Base-by-base conservation (phyloP, 2,329 filamentous ascomycete species). In the Ophiostoma pallidulum region DNA sequence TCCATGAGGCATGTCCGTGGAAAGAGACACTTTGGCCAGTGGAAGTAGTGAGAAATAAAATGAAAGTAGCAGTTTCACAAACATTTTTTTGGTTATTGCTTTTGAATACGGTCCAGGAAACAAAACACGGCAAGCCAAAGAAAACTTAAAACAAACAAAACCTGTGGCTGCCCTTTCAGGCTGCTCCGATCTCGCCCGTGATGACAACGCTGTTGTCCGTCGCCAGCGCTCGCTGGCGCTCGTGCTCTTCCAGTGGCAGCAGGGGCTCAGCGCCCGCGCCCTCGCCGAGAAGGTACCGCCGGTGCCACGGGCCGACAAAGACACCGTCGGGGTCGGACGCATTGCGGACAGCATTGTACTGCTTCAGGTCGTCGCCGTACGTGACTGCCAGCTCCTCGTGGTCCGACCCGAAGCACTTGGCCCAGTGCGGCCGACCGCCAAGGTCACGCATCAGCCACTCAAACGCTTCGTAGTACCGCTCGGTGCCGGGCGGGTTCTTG, bases 261-360 rank as follows among this genome's bases (percentile, higher is more conserved):
- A 36, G 45, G 22, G 51, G 32, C 4, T 13, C 24, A 8, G 37
- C 37, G 18, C 26, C 38, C 3, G 31, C 39, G 5, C 36, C 44
- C 8, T 54, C 62, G 26, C 63, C 65, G 36, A 80, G 62, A 18
- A 95, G 68, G 57, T 78, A 78, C 44, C 83, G 75, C 24, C 84
- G 74, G 64, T 96, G 88, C 91, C 91, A 98, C 41, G 89, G 82
- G 2, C 91, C 91, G 13, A 91, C 73, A 64, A 91, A 91, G 74
- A 90, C 80, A 45, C 84, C 84, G 51, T 87, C 78, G 0, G 81
- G 80, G 59, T 91, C 85, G 33, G 77, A 75, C 54, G 79, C 71
- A 48, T 78, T 70, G 51, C 85, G 72, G 13, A 88, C 74, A 37
- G 67, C 66, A 43, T 78, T 66, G 74, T 80, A 91, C 45, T 74